These are phyloP conservation scores for Clavaria fumosa DNA, from an alignment of 768 basidiomycete species.

Conservation along the genomic window DNA sequence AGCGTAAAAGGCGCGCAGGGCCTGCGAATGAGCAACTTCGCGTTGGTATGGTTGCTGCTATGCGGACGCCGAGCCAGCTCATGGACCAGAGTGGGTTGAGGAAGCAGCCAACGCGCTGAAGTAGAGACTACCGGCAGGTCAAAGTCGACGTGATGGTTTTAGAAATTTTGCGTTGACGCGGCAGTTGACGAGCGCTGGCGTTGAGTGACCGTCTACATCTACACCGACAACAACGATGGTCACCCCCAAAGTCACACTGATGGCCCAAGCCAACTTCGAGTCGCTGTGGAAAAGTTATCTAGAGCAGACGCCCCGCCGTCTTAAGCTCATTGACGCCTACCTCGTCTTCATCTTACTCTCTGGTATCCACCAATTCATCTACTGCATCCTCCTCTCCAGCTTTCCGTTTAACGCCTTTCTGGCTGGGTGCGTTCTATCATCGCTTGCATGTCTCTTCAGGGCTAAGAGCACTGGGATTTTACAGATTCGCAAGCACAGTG, in stretches of 20 bases:
- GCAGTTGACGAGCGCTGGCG: too few relatives aligned
- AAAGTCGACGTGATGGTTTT: too few relatives aligned
- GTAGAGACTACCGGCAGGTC: too few relatives aligned
- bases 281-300: constrained; percentile 67
- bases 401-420: constrained; percentile 98
- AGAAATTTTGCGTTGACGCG: too few relatives aligned
- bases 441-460: background rate
- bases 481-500: constrained; percentile 80
- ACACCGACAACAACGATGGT: too few relatives aligned
- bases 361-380: constrained; percentile 80
- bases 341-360: constrained; percentile 84
- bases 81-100: too few relatives aligned
- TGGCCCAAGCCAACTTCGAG: constrained; percentile 28
- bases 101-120: too few relatives aligned
- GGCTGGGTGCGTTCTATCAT: constrained; percentile 52
- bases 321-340: constrained; percentile 92
- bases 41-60: background rate
- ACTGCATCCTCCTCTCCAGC: constrained; percentile 82
- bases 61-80: constrained; percentile 16
- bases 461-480: constrained; percentile 1
- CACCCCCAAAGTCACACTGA: too few relatives aligned
- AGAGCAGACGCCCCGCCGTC: constrained; percentile 60
- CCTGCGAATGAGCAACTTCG: constrained; percentile 9
- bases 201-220: too few relatives aligned
- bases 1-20: constrained; percentile 14